Base-by-base conservation (phyloP, 345 rosid genomes). In the Salix koriyanagi region DNA sequence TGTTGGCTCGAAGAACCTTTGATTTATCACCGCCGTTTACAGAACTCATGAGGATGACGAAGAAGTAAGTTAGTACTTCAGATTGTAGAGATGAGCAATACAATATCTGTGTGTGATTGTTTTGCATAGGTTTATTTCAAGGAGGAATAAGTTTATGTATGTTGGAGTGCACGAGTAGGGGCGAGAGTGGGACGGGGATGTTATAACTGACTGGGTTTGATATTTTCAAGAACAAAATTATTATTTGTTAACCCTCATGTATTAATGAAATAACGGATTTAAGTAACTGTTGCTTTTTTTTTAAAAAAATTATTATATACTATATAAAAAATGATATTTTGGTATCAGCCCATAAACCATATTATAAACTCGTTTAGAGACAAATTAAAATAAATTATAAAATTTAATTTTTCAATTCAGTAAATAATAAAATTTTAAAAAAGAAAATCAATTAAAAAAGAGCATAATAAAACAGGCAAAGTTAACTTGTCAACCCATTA, bases 1-100 rank as follows among this genome's bases (percentile, higher is more conserved):
- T 87, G 84, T 0, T 91, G 88, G 68, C 89, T 89, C 91, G 92
- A 89, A 0, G 90, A 89, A 1, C 92, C 92, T 70, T 88, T 91
- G 65, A 89, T 82, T 6, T 86, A 14, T 88, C 83, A 1, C 75
- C 76, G 1, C 73, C 79, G 5, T 56, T 71, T n/a, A 67, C 32
- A 66, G 78, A 69, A 26, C 52, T 28, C 37, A 72, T 50, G 14
- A 65, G 28, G 37, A 52, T 48, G 13, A 65, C 36, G 30, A 30
- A 25, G 2, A 25, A 10, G 14, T 32, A 30, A n/a, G 62, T 18
- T 15, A 30, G 36, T 14, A 25, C 32, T 28, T 30, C 4, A 62
- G 34, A 62, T 25, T 44, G 50, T 44, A 44, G 50, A 44, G 50
- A 44, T 44, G 18, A 44, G 18, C 13, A 44, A 44, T 44, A 44